phyloP scores from a whole-genome alignment of 208 protist species.

The Tritrichomonas musculus region DNA sequence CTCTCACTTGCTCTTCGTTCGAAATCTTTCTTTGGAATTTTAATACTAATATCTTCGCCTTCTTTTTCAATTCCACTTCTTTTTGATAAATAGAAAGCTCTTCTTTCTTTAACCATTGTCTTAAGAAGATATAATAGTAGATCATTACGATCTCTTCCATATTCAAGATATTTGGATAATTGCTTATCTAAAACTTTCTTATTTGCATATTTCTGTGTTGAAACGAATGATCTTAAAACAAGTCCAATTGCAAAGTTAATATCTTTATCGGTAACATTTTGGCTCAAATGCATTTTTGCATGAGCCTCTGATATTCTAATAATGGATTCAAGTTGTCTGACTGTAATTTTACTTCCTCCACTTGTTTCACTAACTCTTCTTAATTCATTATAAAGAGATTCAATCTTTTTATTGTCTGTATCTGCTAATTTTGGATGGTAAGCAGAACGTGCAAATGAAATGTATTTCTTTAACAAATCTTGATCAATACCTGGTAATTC shows the following conservation, averaged over 20 bases:
- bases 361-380: conserved; percentile 72
- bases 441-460: conserved; percentile 74
- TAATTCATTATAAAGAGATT: conserved; percentile 85
- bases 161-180: conserved; percentile 46
- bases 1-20: not conserved
- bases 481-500: conserved; percentile 62
- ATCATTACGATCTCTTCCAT: not conserved
- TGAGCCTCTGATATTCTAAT: conserved; percentile 90
- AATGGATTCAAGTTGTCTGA: conserved; percentile 96
- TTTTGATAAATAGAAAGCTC: not conserved
- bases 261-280: conserved; percentile 80
- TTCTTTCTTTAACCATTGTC: conserved; percentile 25
- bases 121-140: conserved; percentile 40
- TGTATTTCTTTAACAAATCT: conserved; percentile 90
- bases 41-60: not conserved
- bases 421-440: conserved; percentile 49
- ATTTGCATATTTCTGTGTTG: conserved; percentile 72
- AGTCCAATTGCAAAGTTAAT: conserved; percentile 90
- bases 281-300: conserved; percentile 16
- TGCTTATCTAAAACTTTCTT: conserved; percentile 40
- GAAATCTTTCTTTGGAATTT: not conserved
- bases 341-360: conserved; percentile 86
- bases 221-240: conserved; percentile 93
- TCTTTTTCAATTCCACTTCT: not conserved
- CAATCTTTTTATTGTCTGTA: conserved; percentile 79